A percentile compares a stretch with the other conserved stretches of the same genome.
These are phyloP conservation scores for Paraconiothyrium sp. DNA, from an alignment of 2,329 filamentous ascomycete genomes.

Conservation along the genomic window DNA sequence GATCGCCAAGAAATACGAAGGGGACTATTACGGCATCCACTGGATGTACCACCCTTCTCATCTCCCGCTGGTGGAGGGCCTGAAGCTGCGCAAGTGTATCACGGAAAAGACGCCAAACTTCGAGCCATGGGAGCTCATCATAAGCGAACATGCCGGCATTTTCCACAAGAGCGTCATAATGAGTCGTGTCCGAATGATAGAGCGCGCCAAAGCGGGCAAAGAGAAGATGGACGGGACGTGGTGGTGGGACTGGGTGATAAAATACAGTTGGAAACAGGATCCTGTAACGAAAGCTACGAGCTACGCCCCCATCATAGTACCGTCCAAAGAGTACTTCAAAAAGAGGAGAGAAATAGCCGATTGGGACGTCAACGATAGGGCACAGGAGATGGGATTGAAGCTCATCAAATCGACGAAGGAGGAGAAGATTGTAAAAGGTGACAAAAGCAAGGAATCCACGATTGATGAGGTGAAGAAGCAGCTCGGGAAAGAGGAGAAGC, in stretches of 20 bases:
- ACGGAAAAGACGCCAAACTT: not conserved
- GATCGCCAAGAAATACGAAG: not conserved
- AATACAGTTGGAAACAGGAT: not conserved
- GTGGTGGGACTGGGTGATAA: constrained; percentile 8
- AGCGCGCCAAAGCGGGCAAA: not conserved
- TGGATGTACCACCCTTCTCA: constrained; percentile 7
- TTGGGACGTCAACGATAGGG: not conserved
- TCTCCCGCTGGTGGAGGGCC: not conserved
- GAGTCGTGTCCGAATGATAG: not conserved
- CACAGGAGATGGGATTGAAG: not conserved
- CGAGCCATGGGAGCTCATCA: constrained; percentile 7
- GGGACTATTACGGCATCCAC: not conserved
- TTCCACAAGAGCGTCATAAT: not conserved
- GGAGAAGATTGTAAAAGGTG: not conserved
- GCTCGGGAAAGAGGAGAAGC: not conserved
- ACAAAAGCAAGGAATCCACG: no score
- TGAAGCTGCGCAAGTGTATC: not conserved
- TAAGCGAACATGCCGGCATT: not conserved
- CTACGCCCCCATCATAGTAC: not conserved
- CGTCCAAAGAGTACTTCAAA: not conserved
- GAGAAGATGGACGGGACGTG: not conserved
- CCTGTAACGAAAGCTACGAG: not conserved
- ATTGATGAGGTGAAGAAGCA: no score
- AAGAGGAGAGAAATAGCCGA: not conserved
- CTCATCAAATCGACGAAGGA: not conserved